phyloP scores from a whole-genome alignment of 441 rosid genomes.

The Populus hybrid region DNA sequence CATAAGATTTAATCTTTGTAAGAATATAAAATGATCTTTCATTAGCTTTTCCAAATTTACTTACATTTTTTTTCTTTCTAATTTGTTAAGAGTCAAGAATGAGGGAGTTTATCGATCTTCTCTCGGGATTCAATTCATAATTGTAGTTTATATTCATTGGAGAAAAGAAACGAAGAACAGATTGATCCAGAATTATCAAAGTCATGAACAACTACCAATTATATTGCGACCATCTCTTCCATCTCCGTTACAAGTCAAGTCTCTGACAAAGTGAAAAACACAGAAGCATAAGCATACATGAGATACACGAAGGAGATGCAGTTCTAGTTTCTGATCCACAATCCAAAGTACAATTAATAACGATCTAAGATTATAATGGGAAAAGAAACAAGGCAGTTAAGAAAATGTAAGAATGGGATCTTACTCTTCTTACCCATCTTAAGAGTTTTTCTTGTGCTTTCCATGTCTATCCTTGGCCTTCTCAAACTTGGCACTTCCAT shows the following conservation, averaged over 20 bases:
- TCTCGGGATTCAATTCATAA: no score
- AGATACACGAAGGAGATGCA: constrained; percentile 12
- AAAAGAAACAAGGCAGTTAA: constrained; percentile 2
- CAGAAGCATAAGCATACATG: background rate
- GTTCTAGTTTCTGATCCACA: constrained; percentile 12
- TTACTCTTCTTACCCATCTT: constrained; percentile 32
- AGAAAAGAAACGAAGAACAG: no score
- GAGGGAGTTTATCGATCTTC: no score
- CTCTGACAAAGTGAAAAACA: background rate
- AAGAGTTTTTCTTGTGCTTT: constrained; percentile 57
- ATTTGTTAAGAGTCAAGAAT: no score
- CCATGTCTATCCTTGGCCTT: constrained; percentile 57
- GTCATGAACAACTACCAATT: no score
- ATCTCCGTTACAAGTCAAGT: constrained; percentile 7
- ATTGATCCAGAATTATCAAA: no score
- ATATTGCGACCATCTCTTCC: background rate
- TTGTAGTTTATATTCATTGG: no score
- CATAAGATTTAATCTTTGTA: no score
- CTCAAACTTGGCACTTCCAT: constrained; percentile 46
- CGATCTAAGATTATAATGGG: constrained; percentile 15
- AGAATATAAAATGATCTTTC: no score
- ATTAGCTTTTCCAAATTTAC: no score
- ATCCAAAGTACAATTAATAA: constrained; percentile 12
- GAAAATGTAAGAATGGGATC: background rate
- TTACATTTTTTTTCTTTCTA: no score